Evolutionary conservation across 2,329 filamentous ascomycete genomes (phyloP).

Genomic region (Macrophomina tecta): DNA sequence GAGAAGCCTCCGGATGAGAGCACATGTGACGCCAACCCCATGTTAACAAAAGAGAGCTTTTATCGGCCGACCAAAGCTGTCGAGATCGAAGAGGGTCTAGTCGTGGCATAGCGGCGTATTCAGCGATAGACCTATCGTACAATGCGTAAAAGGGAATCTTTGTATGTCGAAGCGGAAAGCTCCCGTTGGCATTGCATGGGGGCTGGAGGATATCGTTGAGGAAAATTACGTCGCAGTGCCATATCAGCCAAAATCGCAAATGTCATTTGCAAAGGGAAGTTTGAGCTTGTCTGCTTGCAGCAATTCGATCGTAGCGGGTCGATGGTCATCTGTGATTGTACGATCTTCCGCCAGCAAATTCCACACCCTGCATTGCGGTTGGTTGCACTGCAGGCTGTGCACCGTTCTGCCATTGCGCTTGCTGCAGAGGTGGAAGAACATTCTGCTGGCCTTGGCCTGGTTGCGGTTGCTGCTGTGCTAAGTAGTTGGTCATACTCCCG

Average conservation of each 20-base stretch:
- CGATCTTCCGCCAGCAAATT: constrained; percentile 48
- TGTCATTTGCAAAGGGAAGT: not conserved
- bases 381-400: constrained; percentile 38
- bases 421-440: constrained; percentile 48
- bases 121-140: constrained; percentile 27
- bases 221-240: not conserved
- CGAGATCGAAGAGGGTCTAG: constrained; percentile 2
- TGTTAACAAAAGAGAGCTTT: constrained; percentile 22
- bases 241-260: not conserved
- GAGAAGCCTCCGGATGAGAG: constrained; percentile 16
- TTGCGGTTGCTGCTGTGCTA: constrained; percentile 45
- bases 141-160: constrained; percentile 26
- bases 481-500: constrained; percentile 51
- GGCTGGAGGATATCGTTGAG: constrained; percentile 12
- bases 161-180: constrained; percentile 12
- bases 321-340: constrained; percentile 33
- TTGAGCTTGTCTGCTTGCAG: not conserved
- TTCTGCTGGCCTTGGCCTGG: constrained; percentile 26
- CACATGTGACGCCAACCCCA: constrained; percentile 17
- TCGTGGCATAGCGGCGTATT: constrained; percentile 17
- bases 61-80: constrained; percentile 9
- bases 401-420: constrained; percentile 37
- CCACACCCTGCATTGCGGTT: constrained; percentile 57
- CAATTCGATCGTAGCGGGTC: not conserved
- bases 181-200: constrained; percentile 5